Conservation (phyloP, 2,329 filamentous ascomycete genomes). For the Pseudogymnoascus sp. region DNA sequence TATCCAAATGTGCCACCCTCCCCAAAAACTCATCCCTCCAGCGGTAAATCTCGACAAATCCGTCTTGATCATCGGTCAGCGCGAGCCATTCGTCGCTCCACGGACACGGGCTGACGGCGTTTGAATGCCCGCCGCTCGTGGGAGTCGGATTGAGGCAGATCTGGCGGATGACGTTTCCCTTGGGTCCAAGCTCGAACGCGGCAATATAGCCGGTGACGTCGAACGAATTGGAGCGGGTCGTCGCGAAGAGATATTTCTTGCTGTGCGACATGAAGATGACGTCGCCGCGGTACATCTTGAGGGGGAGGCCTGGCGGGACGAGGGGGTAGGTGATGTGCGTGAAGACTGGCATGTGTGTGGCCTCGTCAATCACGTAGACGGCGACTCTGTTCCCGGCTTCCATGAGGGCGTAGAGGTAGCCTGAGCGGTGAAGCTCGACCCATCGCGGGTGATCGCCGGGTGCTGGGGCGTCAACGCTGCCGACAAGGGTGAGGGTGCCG, state of each 20-base stretch:
- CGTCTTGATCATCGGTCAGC: constrained; percentile 79
- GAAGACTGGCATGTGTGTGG: constrained; percentile 66
- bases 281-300: constrained; percentile 72
- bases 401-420: constrained; percentile 81
- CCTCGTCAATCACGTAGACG: constrained; percentile 70
- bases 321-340: constrained; percentile 69
- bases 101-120: constrained; percentile 75
- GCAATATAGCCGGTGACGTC: constrained; percentile 74
- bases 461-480: constrained; percentile 62
- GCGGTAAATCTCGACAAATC: constrained; percentile 79
- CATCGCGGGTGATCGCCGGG: constrained; percentile 73
- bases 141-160: constrained; percentile 76
- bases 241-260: constrained; percentile 72
- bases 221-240: constrained; percentile 68
- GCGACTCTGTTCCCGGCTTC: constrained; percentile 79
- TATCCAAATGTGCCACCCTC: constrained; percentile 65
- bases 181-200: constrained; percentile 61
- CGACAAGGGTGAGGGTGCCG: constrained; percentile 59
- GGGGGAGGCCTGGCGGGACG: constrained; percentile 55
- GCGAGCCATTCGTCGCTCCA: constrained; percentile 88
- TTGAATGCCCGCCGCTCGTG: constrained; percentile 80
- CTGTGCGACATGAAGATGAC: constrained; percentile 66
- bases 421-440: constrained; percentile 74
- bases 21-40: constrained; percentile 73
- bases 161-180: constrained; percentile 66